Conservation (phyloP, 2,329 filamentous ascomycete genomes). For the Capronia coronata region DNA sequence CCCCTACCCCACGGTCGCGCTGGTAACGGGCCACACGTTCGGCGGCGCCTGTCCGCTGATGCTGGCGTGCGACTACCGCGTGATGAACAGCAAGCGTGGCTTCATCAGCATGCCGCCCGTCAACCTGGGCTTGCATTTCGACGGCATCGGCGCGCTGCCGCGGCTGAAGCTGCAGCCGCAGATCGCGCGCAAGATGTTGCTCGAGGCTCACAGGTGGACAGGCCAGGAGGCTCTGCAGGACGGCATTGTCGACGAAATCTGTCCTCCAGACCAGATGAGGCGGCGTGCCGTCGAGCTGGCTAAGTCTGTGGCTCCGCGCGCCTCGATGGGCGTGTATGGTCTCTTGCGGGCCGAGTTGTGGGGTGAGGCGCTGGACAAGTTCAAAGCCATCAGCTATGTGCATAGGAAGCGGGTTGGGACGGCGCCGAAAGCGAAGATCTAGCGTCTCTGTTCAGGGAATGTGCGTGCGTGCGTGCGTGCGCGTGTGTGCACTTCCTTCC, state of each 20-base stretch:
- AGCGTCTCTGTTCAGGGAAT: conserved; percentile 21
- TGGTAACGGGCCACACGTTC: conserved; percentile 46
- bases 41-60: conserved; percentile 46
- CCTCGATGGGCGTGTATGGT: conserved; percentile 43
- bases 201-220: conserved; percentile 52
- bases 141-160: conserved; percentile 49
- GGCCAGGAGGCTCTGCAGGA: conserved; percentile 46
- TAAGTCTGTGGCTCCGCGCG: conserved; percentile 38
- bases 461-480: too few species aligned
- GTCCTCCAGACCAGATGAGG: conserved; percentile 45
- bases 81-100: conserved; percentile 44
- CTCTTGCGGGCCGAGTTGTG: conserved; percentile 48
- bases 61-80: conserved; percentile 43
- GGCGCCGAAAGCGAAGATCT: conserved; percentile 46
- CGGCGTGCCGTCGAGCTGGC: conserved; percentile 42
- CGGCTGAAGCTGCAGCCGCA: conserved; percentile 47
- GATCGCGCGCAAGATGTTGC: conserved; percentile 50
- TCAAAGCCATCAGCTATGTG: conserved; percentile 50
- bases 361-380: conserved; percentile 48
- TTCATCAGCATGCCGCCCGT: conserved; percentile 50
- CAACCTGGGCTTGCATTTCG: conserved; percentile 51
- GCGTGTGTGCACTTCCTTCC: too few species aligned
- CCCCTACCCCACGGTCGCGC: conserved; percentile 44
- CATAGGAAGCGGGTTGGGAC: conserved; percentile 42
- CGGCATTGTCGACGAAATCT: conserved; percentile 50